These are phyloP conservation scores for Xylariaceae sp. DNA, from an alignment of 2,329 filamentous ascomycete genomes.

Conservation along the genomic window DNA sequence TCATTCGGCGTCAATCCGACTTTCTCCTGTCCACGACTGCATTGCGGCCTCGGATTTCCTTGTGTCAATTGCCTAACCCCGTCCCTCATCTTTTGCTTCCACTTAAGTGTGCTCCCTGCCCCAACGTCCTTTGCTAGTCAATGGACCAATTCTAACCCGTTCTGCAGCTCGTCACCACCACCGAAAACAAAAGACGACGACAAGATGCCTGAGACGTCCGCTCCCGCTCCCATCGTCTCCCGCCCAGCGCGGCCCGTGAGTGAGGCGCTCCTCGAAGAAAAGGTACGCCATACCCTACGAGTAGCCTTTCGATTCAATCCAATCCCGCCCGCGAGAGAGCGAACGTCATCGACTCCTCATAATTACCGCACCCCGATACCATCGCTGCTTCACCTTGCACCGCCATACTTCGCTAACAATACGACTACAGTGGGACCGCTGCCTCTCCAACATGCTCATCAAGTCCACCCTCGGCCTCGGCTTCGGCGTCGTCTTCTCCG, in stretches of 20 bases:
- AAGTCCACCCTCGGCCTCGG: constrained; percentile 93
- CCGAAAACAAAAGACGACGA: constrained; percentile 16
- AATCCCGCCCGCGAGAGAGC: too few species aligned
- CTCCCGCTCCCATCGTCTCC: constrained; percentile 58
- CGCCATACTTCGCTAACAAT: constrained; percentile 9
- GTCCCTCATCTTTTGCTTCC: neutral
- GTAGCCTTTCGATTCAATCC: too few species aligned
- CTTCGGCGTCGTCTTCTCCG: constrained; percentile 98
- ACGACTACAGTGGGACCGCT: constrained; percentile 83
- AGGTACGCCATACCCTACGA: constrained; percentile 58
- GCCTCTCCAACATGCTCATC: constrained; percentile 95
- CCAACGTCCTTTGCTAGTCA: constrained; percentile 4
- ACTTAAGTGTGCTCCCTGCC: constrained; percentile 14
- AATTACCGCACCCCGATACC: constrained; percentile 15
- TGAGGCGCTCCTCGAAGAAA: constrained; percentile 97
- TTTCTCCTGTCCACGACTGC: too few species aligned
- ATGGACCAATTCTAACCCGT: constrained; percentile 20
- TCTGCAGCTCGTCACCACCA: constrained; percentile 10
- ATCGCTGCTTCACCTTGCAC: neutral
- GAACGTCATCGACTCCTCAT: too few species aligned
- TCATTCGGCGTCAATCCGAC: too few species aligned
- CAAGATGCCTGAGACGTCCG: constrained; percentile 52
- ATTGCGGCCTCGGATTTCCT: too few species aligned
- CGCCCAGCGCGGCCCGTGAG: constrained; percentile 81
- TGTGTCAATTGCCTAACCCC: too few species aligned